Evolutionary conservation across 345 rosid species (phyloP).

Genomic region (Cochlearia excelsa): DNA sequence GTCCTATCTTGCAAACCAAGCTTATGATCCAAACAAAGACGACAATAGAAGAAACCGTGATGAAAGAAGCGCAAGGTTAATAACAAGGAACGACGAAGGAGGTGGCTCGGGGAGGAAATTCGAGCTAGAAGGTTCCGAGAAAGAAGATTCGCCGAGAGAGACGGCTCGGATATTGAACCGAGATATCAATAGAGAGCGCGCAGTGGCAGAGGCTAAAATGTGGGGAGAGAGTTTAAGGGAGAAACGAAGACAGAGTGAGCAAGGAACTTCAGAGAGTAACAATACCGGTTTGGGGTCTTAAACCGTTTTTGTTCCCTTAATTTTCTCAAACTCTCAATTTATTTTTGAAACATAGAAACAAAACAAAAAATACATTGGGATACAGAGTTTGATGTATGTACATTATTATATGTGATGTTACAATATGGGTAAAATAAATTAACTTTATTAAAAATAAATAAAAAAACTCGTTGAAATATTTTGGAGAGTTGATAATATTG

Average conservation of each 20-base stretch:
- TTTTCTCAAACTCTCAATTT: slow-evolving; percentile 27
- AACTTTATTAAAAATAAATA: slow-evolving; percentile 19
- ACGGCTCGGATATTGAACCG: slow-evolving; percentile 59
- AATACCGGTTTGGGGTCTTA: slow-evolving; percentile 25
- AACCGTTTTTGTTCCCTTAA: slow-evolving; percentile 27
- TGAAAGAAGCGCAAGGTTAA: slow-evolving; percentile 49
- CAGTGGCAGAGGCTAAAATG: slow-evolving; percentile 96
- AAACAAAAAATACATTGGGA: slow-evolving; percentile 7
- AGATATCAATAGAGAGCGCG: slow-evolving; percentile 80
- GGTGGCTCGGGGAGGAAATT: slow-evolving; percentile 70
- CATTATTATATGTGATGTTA: slow-evolving; percentile 37
- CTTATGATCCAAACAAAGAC: slow-evolving; percentile 62
- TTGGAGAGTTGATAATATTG: slow-evolving; percentile 16
- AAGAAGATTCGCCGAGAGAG: slow-evolving; percentile 87
- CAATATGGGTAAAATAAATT: slow-evolving; percentile 14
- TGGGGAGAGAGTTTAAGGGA: slow-evolving; percentile 98
- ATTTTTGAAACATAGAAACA: slow-evolving; percentile 34
- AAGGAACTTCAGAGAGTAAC: slow-evolving; percentile 42
- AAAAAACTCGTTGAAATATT: slow-evolving; percentile 22
- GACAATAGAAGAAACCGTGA: slow-evolving; percentile 53
- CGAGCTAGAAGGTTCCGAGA: slow-evolving; percentile 78
- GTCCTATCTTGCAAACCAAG: slow-evolving; percentile 86
- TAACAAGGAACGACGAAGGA: slow-evolving; percentile 65
- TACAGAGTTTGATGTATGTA: slow-evolving; percentile 30
- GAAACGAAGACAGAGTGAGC: slow-evolving; percentile 70